These are phyloP conservation scores for Postia placenta DNA, from an alignment of 768 basidiomycete species.

Conservation along the genomic window DNA sequence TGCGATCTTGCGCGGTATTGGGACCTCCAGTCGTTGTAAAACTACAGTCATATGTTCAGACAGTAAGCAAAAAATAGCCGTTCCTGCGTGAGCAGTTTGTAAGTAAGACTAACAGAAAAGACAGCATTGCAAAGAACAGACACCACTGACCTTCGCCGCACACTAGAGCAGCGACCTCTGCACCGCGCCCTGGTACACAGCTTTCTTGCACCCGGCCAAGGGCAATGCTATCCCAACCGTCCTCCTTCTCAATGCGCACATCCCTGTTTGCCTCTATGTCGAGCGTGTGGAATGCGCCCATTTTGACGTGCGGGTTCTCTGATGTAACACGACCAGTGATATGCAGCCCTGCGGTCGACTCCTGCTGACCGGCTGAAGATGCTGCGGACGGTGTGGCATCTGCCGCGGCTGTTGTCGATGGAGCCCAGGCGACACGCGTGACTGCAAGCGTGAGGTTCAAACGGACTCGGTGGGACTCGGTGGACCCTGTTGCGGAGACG, in stretches of 20 bases:
- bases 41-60: conserved; percentile 97
- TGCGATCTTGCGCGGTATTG: conserved; percentile 86
- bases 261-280: conserved; percentile 90
- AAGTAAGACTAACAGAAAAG: not conserved
- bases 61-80: conserved; percentile 88
- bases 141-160: conserved; percentile 72
- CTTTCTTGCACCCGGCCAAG: conserved; percentile 78
- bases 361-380: conserved; percentile 22
- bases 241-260: conserved; percentile 85
- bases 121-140: not conserved
- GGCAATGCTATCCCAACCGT: conserved; percentile 87
- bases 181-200: conserved; percentile 89
- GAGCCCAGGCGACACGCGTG: conserved; percentile 73
- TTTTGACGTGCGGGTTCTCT: conserved; percentile 85
- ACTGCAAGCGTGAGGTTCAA: conserved; percentile 83
- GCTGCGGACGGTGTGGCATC: conserved; percentile 39
- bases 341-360: conserved; percentile 58
- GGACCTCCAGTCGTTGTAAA: conserved; percentile 80
- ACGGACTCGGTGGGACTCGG: conserved; percentile 84
- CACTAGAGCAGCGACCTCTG: conserved; percentile 93
- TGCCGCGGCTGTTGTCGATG: conserved; percentile 41
- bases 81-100: conserved; percentile 38
- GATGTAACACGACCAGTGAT: conserved; percentile 80
- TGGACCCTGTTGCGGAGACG: conserved; percentile 88
- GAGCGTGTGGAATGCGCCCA: conserved; percentile 92